Percentiles rank a stretch among this genome's conserved stretches.
Conservation (phyloP, 192 early-diverging fungal genomes). For the Umbelopsis sp. region DNA sequence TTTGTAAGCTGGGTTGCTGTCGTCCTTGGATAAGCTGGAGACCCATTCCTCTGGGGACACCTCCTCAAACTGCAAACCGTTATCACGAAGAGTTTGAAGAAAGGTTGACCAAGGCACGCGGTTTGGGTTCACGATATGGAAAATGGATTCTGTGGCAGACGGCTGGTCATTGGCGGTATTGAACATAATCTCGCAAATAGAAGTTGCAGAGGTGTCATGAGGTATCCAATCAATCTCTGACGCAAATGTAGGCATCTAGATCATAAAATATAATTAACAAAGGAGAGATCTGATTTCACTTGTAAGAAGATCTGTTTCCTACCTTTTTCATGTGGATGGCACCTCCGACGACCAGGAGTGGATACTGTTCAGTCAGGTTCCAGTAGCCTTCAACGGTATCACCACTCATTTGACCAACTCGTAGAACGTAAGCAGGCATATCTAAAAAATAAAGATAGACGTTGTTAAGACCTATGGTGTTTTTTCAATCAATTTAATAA, state of each 20-base stretch:
- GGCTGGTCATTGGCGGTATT: not conserved
- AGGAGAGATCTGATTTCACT: not conserved
- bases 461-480: no score
- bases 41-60: constrained; percentile 30
- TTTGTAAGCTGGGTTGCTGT: constrained; percentile 34
- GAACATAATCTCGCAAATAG: constrained; percentile 33
- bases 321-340: constrained; percentile 29
- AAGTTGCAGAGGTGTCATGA: constrained; percentile 28
- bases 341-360: constrained; percentile 34
- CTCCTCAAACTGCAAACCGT: constrained; percentile 27
- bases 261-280: not conserved
- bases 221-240: constrained; percentile 39
- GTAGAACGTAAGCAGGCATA: constrained; percentile 28
- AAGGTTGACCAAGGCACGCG: constrained; percentile 24
- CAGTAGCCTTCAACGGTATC: constrained; percentile 36
- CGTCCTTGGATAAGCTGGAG: constrained; percentile 22
- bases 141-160: not conserved
- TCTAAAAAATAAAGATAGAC: not conserved
- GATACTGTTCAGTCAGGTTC: constrained; percentile 33
- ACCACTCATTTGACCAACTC: constrained; percentile 40
- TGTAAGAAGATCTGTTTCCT: not conserved
- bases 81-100: constrained; percentile 17
- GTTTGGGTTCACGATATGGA: constrained; percentile 36
- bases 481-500: not conserved
- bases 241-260: constrained; percentile 31